A percentile compares a stretch with the other conserved stretches of the same genome.
Conservation (phyloP, 768 basidiomycete genomes). For the Daedalea quercina region DNA sequence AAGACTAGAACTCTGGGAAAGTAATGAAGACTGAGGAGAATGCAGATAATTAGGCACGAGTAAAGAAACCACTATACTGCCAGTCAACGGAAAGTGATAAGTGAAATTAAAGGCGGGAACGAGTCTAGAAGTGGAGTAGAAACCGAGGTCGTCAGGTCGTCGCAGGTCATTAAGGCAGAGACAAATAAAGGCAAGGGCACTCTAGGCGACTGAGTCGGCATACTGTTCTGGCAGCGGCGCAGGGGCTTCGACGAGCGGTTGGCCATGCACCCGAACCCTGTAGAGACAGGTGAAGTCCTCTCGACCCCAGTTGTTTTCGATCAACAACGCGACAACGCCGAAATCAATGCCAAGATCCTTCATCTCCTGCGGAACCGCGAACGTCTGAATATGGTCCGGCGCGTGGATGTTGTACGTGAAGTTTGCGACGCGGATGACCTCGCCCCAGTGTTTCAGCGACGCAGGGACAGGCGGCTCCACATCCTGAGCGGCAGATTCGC, state of each 20-base stretch:
- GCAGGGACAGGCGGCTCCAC: constrained; percentile 19
- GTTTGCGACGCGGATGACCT: constrained; percentile 36
- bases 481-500: constrained; percentile 7
- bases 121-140: background rate
- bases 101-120: background rate
- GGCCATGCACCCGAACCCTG: constrained; percentile 75
- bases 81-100: background rate
- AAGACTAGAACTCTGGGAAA: background rate
- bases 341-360: constrained; percentile 72
- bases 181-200: background rate
- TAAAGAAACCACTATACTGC: background rate
- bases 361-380: constrained; percentile 47
- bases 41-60: background rate
- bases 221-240: constrained; percentile 24
- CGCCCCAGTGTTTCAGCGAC: constrained; percentile 20
- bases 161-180: background rate
- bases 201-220: background rate
- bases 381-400: constrained; percentile 39
- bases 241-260: constrained; percentile 37
- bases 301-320: constrained; percentile 86
- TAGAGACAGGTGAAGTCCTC: constrained; percentile 85
- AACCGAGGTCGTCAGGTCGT: background rate
- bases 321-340: constrained; percentile 72
- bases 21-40: too few relatives aligned
- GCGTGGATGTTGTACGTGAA: constrained; percentile 42